phyloP scores from a whole-genome alignment of 257 asterid species.

The Avicennia marina region DNA sequence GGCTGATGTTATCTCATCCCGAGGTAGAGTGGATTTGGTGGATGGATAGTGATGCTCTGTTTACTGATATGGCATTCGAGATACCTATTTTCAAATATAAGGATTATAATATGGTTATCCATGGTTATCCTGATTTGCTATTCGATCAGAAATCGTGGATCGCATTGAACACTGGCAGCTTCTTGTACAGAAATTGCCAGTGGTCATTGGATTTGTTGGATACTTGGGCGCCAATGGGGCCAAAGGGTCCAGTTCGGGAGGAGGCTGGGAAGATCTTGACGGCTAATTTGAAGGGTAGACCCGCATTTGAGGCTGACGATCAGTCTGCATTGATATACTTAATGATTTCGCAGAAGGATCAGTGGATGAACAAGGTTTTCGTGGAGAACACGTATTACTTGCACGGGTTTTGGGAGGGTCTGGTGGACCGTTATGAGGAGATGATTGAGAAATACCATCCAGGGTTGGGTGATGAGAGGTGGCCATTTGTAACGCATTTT shows the following conservation, averaged over 20 bases:
- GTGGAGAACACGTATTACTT: conserved; percentile 53
- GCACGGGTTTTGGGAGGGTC: conserved; percentile 72
- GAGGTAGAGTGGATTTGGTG: conserved; percentile 80
- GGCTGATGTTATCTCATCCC: conserved; percentile 65
- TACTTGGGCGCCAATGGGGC: conserved; percentile 74
- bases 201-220: conserved; percentile 77
- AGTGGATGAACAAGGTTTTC: conserved; percentile 54
- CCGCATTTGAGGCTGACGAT: conserved; percentile 67
- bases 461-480: conserved; percentile 65
- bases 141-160: conserved; percentile 63
- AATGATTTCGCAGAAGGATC: conserved; percentile 40
- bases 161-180: conserved; percentile 63
- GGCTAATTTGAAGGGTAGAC: conserved; percentile 62
- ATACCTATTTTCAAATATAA: conserved; percentile 43
- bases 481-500: conserved; percentile 76
- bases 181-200: conserved; percentile 55
- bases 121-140: conserved; percentile 56
- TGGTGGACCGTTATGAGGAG: conserved; percentile 69
- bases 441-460: conserved; percentile 64
- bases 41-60: conserved; percentile 74
- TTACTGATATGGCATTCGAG: conserved; percentile 58
- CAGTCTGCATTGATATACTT: conserved; percentile 66
- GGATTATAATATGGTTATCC: conserved; percentile 48
- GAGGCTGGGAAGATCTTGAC: conserved; percentile 69
- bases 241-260: conserved; percentile 49